Percentiles rank a stretch among this genome's conserved stretches.
These are phyloP conservation scores for Gaeumannomyces tritici DNA, from an alignment of 2,329 filamentous ascomycete genomes.

Conservation along the genomic window DNA sequence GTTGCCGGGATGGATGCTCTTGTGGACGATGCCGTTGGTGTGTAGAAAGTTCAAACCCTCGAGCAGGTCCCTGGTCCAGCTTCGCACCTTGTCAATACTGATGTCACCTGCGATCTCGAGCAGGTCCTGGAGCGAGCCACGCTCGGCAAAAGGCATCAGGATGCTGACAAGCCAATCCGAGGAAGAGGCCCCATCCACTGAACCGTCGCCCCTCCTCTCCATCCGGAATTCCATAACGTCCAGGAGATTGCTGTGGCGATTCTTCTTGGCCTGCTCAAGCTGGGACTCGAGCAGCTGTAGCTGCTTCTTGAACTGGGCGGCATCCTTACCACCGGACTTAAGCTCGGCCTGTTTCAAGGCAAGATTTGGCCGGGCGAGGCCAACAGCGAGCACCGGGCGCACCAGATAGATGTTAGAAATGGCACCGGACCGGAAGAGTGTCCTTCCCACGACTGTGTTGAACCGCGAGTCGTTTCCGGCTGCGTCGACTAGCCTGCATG, in stretches of 20 bases:
- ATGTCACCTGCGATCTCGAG: slow-evolving; percentile 70
- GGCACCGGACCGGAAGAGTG: slow-evolving; percentile 54
- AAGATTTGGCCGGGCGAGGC: slow-evolving; percentile 50
- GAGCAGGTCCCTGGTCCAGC: slow-evolving; percentile 86
- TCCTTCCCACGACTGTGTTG: slow-evolving; percentile 60
- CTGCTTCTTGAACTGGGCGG: slow-evolving; percentile 60
- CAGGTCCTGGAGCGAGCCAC: slow-evolving; percentile 73
- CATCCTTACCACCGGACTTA: slow-evolving; percentile 45
- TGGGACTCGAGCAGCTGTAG: slow-evolving; percentile 68
- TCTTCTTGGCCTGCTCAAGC: slow-evolving; percentile 64
- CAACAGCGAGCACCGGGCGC: slow-evolving; percentile 51
- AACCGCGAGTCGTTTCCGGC: slow-evolving; percentile 58
- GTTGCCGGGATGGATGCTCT: slow-evolving; percentile 71
- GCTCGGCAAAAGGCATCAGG: slow-evolving; percentile 67
- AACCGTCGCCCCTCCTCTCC: slow-evolving; percentile 17
- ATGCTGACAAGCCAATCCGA: slow-evolving; percentile 63
- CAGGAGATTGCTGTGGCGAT: slow-evolving; percentile 69
- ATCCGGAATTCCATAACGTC: slow-evolving; percentile 79
- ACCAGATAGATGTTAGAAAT: slow-evolving; percentile 64
- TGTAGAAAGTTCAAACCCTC: slow-evolving; percentile 85
- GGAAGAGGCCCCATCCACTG: slow-evolving; percentile 3
- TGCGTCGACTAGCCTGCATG: slow-evolving; percentile 52
- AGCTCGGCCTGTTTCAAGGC: slow-evolving; percentile 64
- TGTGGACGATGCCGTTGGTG: slow-evolving; percentile 73
- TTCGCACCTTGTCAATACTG: slow-evolving; percentile 64